A percentile compares a stretch with the other conserved stretches of the same genome.
Conservation (phyloP, 768 basidiomycete genomes). For the Macrolepiota dolichaula region DNA sequence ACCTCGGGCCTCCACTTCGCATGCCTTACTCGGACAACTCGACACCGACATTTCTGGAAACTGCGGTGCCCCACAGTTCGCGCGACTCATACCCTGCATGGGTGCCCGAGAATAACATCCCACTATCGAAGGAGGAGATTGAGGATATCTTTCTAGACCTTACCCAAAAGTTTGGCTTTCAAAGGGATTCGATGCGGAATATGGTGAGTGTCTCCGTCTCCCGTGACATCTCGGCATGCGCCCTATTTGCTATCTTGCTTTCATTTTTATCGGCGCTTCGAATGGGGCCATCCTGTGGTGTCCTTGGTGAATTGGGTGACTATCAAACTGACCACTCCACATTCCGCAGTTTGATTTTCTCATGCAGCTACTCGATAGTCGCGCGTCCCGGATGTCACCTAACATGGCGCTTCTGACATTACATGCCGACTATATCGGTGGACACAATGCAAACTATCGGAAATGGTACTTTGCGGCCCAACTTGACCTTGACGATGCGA, state of each 20-base stretch:
- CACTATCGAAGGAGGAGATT: slow-evolving; percentile 98
- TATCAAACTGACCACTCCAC: slow-evolving; percentile 15
- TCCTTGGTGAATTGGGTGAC: slow-evolving; percentile 3
- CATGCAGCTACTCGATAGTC: slow-evolving; percentile 96
- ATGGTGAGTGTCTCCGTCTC: slow-evolving; percentile 52
- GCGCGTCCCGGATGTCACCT: slow-evolving; percentile 96
- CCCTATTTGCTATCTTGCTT: background rate
- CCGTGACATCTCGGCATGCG: background rate
- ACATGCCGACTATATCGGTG: slow-evolving; percentile 98
- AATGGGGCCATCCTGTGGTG: background rate
- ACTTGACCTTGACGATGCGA: slow-evolving; percentile 95
- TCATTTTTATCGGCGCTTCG: background rate
- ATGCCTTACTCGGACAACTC: slow-evolving; percentile 65
- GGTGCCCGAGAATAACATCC: slow-evolving; percentile 88
- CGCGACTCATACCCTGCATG: slow-evolving; percentile 94
- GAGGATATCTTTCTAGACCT: slow-evolving; percentile 98
- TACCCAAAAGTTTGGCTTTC: slow-evolving; percentile 98
- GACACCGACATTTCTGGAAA: slow-evolving; percentile 72
- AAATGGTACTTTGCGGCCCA: slow-evolving; percentile 99
- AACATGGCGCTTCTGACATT: slow-evolving; percentile 92
- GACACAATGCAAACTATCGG: slow-evolving; percentile 97
- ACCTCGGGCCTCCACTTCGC: slow-evolving; percentile 51
- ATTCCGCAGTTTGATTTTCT: slow-evolving; percentile 83
- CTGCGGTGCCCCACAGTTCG: slow-evolving; percentile 47
- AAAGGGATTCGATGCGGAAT: slow-evolving; percentile 91